Evolutionary conservation across 257 asterid genomes (phyloP), one percentile per base, ranked within the genome.

Genomic region (Orobanche coerulescens): DNA sequence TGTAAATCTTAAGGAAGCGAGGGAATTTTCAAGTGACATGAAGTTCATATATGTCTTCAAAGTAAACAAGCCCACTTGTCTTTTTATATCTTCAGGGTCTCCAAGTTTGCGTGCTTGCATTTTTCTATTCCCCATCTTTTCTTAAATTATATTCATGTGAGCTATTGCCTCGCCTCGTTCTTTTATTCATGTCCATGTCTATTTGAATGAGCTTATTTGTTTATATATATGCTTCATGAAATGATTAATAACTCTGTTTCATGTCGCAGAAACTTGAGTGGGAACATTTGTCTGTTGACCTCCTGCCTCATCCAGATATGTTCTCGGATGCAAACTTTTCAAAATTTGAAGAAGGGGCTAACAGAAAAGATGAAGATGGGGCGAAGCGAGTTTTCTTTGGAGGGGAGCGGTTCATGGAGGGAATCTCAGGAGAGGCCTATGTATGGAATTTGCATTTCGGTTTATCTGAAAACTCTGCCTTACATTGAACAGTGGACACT

Each of bases 231-330:
- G 57, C 36, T 75, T 52, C 28, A 16, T 30, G 54, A 50, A 60
- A 43, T 64, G 57, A 61, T 39, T 20, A 28, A 54, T 42, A 48
- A 55, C 64, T 55, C 62, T 66, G 34, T 65, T 60, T 54, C 62
- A 57, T 67, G 14, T 55, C 22, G 39, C 98, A 92, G 98, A 88
- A 89, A 79, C 97, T 93, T 73, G 88, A 89, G 78, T 93, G 99
- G 99, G 96, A 82, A 63, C 79, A 82, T 74, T 77, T 93, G 73
- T 93, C 95, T 65, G 69, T 93, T 62, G 99, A 93, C 76, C 97
- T 93, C 70, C 80, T 89, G 67, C 99, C 99, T 60, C 99, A 93
- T 77, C 99, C 99, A 4, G 96, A 93, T 80, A 93, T 89, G 97
- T 93, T 93, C 61, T 24, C 70, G 30, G 97, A 90, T 59, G 82